These are phyloP conservation scores for Escallonia rubra DNA, from an alignment of 129 eudicot species.

Conservation along the genomic window DNA sequence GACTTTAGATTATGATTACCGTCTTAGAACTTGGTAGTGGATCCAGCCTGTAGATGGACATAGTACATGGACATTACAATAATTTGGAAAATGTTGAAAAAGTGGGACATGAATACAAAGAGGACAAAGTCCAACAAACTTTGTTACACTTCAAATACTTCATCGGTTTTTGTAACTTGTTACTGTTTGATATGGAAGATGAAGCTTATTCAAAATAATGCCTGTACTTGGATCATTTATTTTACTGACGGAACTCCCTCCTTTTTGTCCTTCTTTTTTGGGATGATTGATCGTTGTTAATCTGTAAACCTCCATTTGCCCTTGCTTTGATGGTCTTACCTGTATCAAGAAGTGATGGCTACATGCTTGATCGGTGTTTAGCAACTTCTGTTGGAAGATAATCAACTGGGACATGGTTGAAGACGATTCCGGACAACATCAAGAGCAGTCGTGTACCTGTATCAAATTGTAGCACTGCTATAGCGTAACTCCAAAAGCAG, in stretches of 20 bases:
- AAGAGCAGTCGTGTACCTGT: neutral
- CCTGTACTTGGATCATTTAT: neutral
- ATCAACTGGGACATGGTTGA: neutral
- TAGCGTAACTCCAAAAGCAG: too few species aligned
- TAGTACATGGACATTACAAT: too few species aligned
- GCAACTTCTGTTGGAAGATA: neutral
- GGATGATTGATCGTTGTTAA: too few species aligned
- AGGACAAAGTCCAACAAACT: neutral
- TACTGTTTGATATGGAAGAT: neutral
- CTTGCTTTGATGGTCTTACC: neutral
- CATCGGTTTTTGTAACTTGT: too few species aligned
- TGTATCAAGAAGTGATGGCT: neutral
- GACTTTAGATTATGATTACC: too few species aligned
- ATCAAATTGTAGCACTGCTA: too few species aligned
- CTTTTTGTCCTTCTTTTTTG: too few species aligned
- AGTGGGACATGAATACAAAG: neutral
- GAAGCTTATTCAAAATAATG: neutral
- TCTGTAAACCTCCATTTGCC: neutral
- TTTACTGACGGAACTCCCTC: too few species aligned
- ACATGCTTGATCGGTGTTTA: neutral
- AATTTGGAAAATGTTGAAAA: neutral
- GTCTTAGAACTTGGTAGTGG: too few species aligned
- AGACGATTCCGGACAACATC: neutral
- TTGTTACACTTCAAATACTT: too few species aligned
- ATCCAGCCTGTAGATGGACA: too few species aligned